Evolutionary conservation across 2,329 filamentous ascomycete genomes (phyloP), one percentile per base, ranked within the genome.

Genomic region (Cladosporium sp.): DNA sequence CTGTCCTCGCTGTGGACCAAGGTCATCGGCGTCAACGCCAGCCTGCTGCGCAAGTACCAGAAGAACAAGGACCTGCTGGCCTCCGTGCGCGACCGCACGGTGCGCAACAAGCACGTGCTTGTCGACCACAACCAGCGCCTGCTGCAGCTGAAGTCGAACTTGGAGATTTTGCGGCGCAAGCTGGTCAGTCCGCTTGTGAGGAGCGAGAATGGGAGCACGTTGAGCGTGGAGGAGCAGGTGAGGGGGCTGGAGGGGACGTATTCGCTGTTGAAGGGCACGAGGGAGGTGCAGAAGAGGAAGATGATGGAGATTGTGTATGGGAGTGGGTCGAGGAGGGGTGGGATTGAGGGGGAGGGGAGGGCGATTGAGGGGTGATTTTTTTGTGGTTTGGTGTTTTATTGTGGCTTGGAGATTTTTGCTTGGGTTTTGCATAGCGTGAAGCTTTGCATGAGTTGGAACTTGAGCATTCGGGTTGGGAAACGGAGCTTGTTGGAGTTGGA

Each of bases 61-160:
- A 89, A 87, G 72, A 97, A 97, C 75, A 85, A 86, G 57, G 78
- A 83, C 46, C 77, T 96, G 1, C 81, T 97, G 19, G 81, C 79
- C 46, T 86, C 85, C 59, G 86, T 97, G 53, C 84, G 90, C 57
- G 82, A 86, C 54, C 87, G 86, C 63, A 95, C 91, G 1, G 83
- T 95, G 19, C 81, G 83, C 56, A 95, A 96, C 73, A 96, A 96
- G 72, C 82, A 84, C 58, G 79, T 95, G 34, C 79, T 97, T 8
- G 83, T 93, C 58, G 86, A 90, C 62, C 91, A 96, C 70, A 93
- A 95, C 63, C 83, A 86, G 55, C 86, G 87, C 57, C 80, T 97
- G 37, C 77, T 93, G 50, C 86, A 86, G 2, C 78, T 97, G 38
- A 93, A 95, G 67, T 85, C 88, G 9, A 92, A 88, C 60, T 80